phyloP scores from a whole-genome alignment of 257 asterid genomes.

The Linaria vulgaris region DNA sequence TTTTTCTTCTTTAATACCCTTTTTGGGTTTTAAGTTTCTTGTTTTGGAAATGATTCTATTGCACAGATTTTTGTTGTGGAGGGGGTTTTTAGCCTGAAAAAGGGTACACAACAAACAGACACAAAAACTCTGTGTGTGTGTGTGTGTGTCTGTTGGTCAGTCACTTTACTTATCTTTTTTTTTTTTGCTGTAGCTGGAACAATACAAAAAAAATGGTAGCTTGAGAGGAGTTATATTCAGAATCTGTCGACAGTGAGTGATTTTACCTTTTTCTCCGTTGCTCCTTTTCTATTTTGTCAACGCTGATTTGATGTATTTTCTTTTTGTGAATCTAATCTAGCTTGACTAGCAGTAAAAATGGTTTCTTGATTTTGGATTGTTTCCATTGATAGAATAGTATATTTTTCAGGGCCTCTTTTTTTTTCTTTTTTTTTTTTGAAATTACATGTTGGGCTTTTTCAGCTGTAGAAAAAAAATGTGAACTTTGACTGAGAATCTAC shows the following conservation, averaged over 20 bases:
- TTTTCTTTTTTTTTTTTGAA: too few species aligned
- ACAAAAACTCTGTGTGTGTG: background rate
- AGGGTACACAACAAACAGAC: conserved; percentile 17
- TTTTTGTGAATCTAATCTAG: too few species aligned
- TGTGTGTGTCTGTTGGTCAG: background rate
- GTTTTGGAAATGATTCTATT: too few species aligned
- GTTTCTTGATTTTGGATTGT: too few species aligned
- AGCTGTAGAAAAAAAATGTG: too few species aligned
- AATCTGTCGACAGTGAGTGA: background rate
- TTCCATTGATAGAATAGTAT: too few species aligned
- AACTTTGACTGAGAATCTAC: too few species aligned
- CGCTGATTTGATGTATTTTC: background rate
- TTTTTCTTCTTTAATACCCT: too few species aligned
- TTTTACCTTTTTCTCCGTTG: too few species aligned
- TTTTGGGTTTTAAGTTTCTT: background rate
- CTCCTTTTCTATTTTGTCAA: background rate
- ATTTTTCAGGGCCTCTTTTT: too few species aligned
- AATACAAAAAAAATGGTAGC: conserved; percentile 11
- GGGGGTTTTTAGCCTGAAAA: conserved; percentile 27
- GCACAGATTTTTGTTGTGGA: conserved; percentile 21
- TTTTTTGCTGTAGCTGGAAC: conserved; percentile 20
- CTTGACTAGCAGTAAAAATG: too few species aligned
- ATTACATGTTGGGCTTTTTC: too few species aligned
- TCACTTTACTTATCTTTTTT: conserved; percentile 24
- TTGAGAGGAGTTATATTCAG: conserved; percentile 1